Base-by-base conservation (phyloP, 2,329 filamentous ascomycete species). In the Trichoderma lentiforme region DNA sequence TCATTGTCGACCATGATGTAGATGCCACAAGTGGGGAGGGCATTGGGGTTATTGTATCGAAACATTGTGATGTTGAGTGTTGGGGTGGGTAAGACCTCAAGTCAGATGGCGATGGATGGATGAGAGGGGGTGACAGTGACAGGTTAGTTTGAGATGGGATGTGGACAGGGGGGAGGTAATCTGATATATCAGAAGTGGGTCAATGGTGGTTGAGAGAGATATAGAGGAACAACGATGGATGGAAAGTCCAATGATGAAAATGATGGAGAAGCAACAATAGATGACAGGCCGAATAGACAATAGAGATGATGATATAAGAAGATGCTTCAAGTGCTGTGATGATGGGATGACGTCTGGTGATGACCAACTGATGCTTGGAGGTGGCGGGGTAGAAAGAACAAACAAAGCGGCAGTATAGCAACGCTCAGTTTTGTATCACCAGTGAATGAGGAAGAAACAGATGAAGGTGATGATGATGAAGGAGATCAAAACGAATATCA, bases 1-100 rank as follows among this genome's bases (percentile, higher is more conserved):
- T 73, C 39, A n/a, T 73, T 51, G 28, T 80, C 30, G 72, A 80
- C 77, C 72, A 79, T 21, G 24, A 51, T 21, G 43, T 32, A 83
- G 74, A 82, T 79, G 21, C 83, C 84, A 63, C 82, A 83, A 21
- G 66, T 36, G 47, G 70, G 72, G 3, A 53, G 12, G 47, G 53
- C 43, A 12, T 51, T 51, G 43, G 43, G 43, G 43, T 51, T 51
- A 9, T 51, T n/a, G 43, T 51, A 21, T 51, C 9, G 43, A 51
- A 51, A 51, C 43, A 51, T 51, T 51, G 43, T 51, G 43, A 51
- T 51, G 43, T 5, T 51, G 43, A 21, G 8, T 51, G n/a, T 21
- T 51, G 43, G 4, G 4, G n/a, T n/a, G 43, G n/a, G n/a, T 21
- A 51, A 21, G n/a, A 51, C 9, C 43, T 51, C n/a, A 43, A 43